Evolutionary conservation across 2,329 filamentous ascomycete genomes (phyloP).

Genomic region (Neoascochyta sp.): DNA sequence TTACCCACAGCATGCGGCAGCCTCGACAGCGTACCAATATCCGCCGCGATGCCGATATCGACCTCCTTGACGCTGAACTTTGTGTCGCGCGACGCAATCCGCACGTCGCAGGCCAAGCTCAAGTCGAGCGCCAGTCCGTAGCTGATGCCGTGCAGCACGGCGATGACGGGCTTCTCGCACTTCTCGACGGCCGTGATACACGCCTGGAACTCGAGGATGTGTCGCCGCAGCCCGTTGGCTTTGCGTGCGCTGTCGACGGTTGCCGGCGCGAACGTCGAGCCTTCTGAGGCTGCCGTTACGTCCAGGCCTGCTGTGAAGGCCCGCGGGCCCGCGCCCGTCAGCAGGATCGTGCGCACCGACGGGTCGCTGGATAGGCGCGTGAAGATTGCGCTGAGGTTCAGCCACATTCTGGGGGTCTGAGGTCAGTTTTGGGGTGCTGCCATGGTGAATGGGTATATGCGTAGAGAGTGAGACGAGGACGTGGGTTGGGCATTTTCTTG

Average conservation of each 20-base stretch:
- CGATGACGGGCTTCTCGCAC: slow-evolving; percentile 69
- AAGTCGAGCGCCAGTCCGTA: slow-evolving; percentile 48
- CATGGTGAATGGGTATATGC: no score
- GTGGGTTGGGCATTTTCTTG: no score
- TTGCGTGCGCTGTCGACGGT: slow-evolving; percentile 61
- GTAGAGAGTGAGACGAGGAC: no score
- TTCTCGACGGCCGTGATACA: slow-evolving; percentile 72
- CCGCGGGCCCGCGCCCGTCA: slow-evolving; percentile 75
- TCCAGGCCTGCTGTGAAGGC: slow-evolving; percentile 88
- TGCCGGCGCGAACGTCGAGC: slow-evolving; percentile 41
- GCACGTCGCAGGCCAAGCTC: slow-evolving; percentile 65
- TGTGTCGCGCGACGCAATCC: slow-evolving; percentile 58
- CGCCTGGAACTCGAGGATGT: slow-evolving; percentile 74
- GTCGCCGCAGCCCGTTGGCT: slow-evolving; percentile 53
- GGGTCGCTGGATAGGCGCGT: slow-evolving; percentile 66
- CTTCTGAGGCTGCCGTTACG: slow-evolving; percentile 63
- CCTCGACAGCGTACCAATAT: slow-evolving; percentile 70
- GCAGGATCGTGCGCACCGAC: slow-evolving; percentile 69
- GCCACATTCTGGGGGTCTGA: slow-evolving; percentile 64
- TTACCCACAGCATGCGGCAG: slow-evolving; percentile 71
- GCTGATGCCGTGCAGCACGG: slow-evolving; percentile 34
- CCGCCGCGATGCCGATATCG: slow-evolving; percentile 75
- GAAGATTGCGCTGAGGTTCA: slow-evolving; percentile 73
- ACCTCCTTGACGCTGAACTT: slow-evolving; percentile 75
- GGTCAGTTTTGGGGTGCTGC: no score